A percentile compares a stretch with the other conserved stretches of the same genome.
Evolutionary conservation across 2,329 filamentous ascomycete species (phyloP).

Genomic region (Aspergillus proliferans): DNA sequence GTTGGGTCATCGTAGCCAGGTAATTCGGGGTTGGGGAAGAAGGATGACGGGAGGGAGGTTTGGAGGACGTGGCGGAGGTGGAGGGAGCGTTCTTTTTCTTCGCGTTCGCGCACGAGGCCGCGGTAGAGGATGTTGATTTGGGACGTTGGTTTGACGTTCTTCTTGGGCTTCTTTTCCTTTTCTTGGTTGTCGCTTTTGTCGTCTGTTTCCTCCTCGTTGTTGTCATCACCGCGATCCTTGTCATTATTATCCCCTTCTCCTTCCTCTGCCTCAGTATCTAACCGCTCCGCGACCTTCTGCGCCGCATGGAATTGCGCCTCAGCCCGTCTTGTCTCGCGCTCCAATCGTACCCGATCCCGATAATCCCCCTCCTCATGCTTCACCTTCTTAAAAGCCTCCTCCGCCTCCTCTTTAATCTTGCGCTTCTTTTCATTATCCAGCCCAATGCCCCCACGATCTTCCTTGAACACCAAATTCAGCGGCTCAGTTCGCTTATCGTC

Average conservation of each 20-base stretch:
- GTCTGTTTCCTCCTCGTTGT: slow-evolving; percentile 4
- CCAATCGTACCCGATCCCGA: slow-evolving; percentile 62
- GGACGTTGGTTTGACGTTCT: slow-evolving; percentile 48
- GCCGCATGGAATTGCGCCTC: slow-evolving; percentile 69
- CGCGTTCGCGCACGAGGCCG: slow-evolving; percentile 62
- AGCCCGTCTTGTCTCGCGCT: slow-evolving; percentile 60
- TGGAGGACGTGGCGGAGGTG: slow-evolving; percentile 29
- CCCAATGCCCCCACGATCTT: slow-evolving; percentile 76
- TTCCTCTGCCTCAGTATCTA: slow-evolving; percentile 54
- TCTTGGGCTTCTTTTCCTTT: slow-evolving; percentile 4
- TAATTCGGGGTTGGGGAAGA: slow-evolving; percentile 39
- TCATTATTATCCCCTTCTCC: slow-evolving; percentile 6
- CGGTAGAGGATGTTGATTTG: slow-evolving; percentile 75
- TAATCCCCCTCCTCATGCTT: slow-evolving; percentile 66
- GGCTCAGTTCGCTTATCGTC: slow-evolving; percentile 57
- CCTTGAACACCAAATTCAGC: slow-evolving; percentile 68
- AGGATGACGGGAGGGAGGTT: slow-evolving; percentile 27
- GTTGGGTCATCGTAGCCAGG: slow-evolving; percentile 63
- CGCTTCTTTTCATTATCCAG: slow-evolving; percentile 77
- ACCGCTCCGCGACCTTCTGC: slow-evolving; percentile 73
- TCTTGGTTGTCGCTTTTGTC: slow-evolving; percentile 1
- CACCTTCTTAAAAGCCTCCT: slow-evolving; percentile 52
- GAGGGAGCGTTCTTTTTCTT: slow-evolving; percentile 48
- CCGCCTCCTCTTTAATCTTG: slow-evolving; percentile 60
- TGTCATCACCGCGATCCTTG: slow-evolving; percentile 12